phyloP scores from a whole-genome alignment of 1,284 basidiomycete species.

The Melampsora americana region DNA sequence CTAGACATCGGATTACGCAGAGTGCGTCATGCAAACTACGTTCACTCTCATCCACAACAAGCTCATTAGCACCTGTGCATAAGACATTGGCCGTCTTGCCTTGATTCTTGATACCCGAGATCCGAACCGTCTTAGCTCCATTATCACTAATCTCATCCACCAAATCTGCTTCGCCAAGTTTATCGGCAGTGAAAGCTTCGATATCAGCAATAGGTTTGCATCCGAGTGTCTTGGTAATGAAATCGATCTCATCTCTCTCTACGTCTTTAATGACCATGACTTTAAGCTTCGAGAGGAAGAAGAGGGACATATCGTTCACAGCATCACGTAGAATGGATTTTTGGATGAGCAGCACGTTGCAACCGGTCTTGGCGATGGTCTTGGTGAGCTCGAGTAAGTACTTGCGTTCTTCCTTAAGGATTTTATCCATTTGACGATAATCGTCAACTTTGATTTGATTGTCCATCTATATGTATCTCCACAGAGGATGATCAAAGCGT shows the following conservation, averaged over 20 bases:
- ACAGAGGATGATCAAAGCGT: background rate
- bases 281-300: slow-evolving; percentile 95
- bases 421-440: slow-evolving; percentile 99
- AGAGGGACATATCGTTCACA: slow-evolving; percentile 96
- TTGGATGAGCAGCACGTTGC: slow-evolving; percentile 97
- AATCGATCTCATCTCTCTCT: slow-evolving; percentile 98
- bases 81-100: slow-evolving; percentile 93
- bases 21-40: slow-evolving; percentile 96
- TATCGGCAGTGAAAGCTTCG: slow-evolving; percentile 97
- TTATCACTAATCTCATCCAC: slow-evolving; percentile 84
- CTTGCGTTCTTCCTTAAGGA: slow-evolving; percentile 97
- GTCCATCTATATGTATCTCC: slow-evolving; percentile 72
- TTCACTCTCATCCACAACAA: slow-evolving; percentile 96
- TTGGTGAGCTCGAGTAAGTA: slow-evolving; percentile 98
- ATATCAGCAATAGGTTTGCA: slow-evolving; percentile 97
- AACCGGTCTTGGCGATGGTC: slow-evolving; percentile 98
- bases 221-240: slow-evolving; percentile 88
- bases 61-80: slow-evolving; percentile 87
- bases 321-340: slow-evolving; percentile 99
- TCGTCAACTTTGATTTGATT: slow-evolving; percentile 99
- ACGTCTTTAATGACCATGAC: slow-evolving; percentile 97
- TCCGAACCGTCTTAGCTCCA: slow-evolving; percentile 87
- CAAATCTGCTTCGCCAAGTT: slow-evolving; percentile 91
- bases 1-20: slow-evolving; percentile 94
- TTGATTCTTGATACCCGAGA: slow-evolving; percentile 91